Percentiles rank a stretch among this genome's conserved stretches.
phyloP scores from a whole-genome alignment of 106 monocot genomes.

The Amphibolis antarctica region DNA sequence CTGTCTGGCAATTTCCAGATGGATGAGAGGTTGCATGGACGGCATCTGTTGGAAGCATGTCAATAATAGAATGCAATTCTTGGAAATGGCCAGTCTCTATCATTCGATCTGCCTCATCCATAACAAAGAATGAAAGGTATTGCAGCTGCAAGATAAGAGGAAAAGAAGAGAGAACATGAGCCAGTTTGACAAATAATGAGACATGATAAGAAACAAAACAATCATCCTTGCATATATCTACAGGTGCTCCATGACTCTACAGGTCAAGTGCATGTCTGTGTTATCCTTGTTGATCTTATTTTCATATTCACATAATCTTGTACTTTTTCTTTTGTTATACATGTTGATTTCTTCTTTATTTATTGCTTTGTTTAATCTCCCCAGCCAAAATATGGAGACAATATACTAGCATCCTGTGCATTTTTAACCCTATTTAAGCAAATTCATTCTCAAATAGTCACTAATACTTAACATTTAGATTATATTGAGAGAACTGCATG shows the following conservation, averaged over 20 bases:
- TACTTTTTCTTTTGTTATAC: no score
- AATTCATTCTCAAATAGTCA: no score
- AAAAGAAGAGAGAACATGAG: background rate
- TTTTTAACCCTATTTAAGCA: no score
- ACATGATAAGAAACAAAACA: constrained; percentile 2
- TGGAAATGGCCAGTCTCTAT: constrained; percentile 89
- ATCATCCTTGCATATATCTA: constrained; percentile 16
- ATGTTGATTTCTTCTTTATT: no score
- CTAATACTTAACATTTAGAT: background rate
- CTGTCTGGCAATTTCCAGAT: constrained; percentile 28
- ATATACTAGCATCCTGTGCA: no score
- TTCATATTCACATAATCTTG: no score
- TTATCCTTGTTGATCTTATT: no score
- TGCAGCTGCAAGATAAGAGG: constrained; percentile 44
- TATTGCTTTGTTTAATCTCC: no score
- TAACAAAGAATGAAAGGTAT: constrained; percentile 85
- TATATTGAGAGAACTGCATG: background rate
- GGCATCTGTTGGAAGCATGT: constrained; percentile 56
- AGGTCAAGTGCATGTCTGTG: no score
- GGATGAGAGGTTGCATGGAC: constrained; percentile 10
- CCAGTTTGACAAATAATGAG: background rate
- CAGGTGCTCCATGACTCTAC: no score
- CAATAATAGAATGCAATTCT: constrained; percentile 88
- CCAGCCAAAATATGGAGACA: no score
- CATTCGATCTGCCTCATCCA: constrained; percentile 99